These are phyloP conservation scores for Cercospora sojina DNA, from an alignment of 2,329 filamentous ascomycete genomes.

Conservation along the genomic window DNA sequence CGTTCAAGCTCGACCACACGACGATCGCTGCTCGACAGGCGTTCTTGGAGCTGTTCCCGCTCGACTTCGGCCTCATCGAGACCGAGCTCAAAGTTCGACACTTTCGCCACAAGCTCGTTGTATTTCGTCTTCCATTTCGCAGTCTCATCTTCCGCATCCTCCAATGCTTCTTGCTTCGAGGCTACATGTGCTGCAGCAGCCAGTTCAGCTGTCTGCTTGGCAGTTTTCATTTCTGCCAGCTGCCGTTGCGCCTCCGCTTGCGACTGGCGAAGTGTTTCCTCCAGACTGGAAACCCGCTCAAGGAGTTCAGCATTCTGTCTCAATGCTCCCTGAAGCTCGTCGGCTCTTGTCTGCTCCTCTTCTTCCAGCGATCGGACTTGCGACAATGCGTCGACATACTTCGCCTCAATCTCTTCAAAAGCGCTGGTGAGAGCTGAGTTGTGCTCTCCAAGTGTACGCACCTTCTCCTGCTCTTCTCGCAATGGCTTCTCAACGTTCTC, in stretches of 20 bases:
- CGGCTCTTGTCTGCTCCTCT: slow-evolving; percentile 42
- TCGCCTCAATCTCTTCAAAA: slow-evolving; percentile 41
- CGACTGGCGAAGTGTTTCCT: slow-evolving; percentile 29
- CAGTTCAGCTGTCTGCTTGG: slow-evolving; percentile 48
- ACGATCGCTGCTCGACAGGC: background rate
- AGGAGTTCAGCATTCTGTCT: slow-evolving; percentile 45
- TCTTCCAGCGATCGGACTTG: slow-evolving; percentile 42
- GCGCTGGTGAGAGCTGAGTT: slow-evolving; percentile 39
- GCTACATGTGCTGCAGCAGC: slow-evolving; percentile 45
- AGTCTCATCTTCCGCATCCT: slow-evolving; percentile 43
- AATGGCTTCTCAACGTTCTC: slow-evolving; percentile 56
- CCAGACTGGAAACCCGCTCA: slow-evolving; percentile 43
- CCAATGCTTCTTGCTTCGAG: slow-evolving; percentile 47
- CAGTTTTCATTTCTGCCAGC: slow-evolving; percentile 40
- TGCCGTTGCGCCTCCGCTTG: slow-evolving; percentile 38
- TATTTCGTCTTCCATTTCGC: slow-evolving; percentile 15
- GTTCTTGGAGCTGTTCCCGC: slow-evolving; percentile 14
- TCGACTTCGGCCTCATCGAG: slow-evolving; percentile 17
- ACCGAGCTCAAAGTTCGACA: slow-evolving; percentile 13
- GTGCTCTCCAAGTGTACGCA: slow-evolving; percentile 39
- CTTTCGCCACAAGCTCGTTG: slow-evolving; percentile 15
- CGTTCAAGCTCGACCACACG: slow-evolving; percentile 9
- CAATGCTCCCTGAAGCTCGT: slow-evolving; percentile 42
- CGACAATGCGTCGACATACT: slow-evolving; percentile 40
- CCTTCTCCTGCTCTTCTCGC: slow-evolving; percentile 44